A percentile compares a stretch with the other conserved stretches of the same genome.
These are phyloP conservation scores for Ophiostoma angusticollis DNA, from an alignment of 2,329 filamentous ascomycete species.

Conservation along the genomic window DNA sequence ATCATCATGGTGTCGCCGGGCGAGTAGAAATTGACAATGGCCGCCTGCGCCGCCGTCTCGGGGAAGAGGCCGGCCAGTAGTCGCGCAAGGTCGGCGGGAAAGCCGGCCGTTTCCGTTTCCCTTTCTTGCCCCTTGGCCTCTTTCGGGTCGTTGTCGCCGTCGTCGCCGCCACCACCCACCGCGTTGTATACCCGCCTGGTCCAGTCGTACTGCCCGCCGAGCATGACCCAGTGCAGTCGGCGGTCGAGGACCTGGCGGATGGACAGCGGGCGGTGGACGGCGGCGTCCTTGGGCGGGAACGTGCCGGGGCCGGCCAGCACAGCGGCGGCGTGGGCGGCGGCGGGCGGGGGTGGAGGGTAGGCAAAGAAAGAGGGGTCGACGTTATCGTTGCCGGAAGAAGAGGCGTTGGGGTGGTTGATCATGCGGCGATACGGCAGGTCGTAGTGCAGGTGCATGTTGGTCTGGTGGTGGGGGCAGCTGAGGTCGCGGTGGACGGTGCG, in stretches of 20 bases:
- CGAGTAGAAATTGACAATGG: slow-evolving; percentile 87
- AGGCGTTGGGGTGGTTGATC: background rate
- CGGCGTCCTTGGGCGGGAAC: slow-evolving; percentile 55
- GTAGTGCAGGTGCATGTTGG: slow-evolving; percentile 51
- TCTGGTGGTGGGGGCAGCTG: slow-evolving; percentile 59
- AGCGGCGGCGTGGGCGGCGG: slow-evolving; percentile 30
- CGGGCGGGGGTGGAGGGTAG: slow-evolving; percentile 31
- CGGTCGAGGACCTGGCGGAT: slow-evolving; percentile 59
- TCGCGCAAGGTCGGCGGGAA: slow-evolving; percentile 58
- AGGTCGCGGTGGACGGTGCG: slow-evolving; percentile 57
- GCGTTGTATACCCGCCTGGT: slow-evolving; percentile 78
- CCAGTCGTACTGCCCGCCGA: slow-evolving; percentile 96
- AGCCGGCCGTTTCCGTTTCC: slow-evolving; percentile 43
- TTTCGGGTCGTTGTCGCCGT: slow-evolving; percentile 25
- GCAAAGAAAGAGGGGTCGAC: slow-evolving; percentile 39
- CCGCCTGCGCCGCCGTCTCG: slow-evolving; percentile 66
- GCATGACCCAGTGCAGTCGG: slow-evolving; percentile 83
- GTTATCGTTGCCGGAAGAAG: background rate
- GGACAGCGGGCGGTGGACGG: slow-evolving; percentile 61
- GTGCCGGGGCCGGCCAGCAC: slow-evolving; percentile 40
- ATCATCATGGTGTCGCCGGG: slow-evolving; percentile 84
- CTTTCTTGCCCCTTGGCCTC: slow-evolving; percentile 19
- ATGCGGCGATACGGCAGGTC: slow-evolving; percentile 21
- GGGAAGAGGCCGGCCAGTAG: slow-evolving; percentile 64
- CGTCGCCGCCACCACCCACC: slow-evolving; percentile 4